Evolutionary conservation across 2,329 filamentous ascomycete species (phyloP), one percentile per base, ranked within the genome.

Genomic region (Chaetothyriales sp.): DNA sequence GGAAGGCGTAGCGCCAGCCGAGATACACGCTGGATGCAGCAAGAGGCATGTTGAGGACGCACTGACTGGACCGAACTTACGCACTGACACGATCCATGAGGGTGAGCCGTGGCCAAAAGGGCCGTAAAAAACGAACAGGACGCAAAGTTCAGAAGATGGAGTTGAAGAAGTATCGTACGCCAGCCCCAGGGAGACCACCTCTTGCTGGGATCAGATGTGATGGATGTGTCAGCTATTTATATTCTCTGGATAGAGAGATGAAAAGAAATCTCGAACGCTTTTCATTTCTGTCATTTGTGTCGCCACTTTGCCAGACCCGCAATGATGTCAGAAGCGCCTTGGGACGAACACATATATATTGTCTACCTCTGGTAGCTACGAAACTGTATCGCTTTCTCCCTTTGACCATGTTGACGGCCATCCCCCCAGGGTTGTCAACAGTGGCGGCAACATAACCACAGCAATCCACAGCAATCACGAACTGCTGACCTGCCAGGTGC

Each of bases 1-100:
- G 59, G 53, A 67, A 58, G 50, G 66, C 54, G 22, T 68, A 66
- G 61, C 68, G 62, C 53, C 63, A 53, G 56, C 64, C 62, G 56
- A 69, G 53, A 47, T 65, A 63, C 48, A 60, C 63, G 42, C 46
- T 49, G 20, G 51, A 18, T n/a, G 20, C 50, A 53, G 44, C 47
- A 43, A 19, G 20, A 39, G 49, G 19, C 56, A 58, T 58, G 25
- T 39, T 39, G 32, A 15, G 5, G 3, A n/a, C n/a, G 3, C 32
- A 39, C 32, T 2, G 8, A 15, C 10, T 15, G 10, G 15, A 25
- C 22, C 22, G 6, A 25, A 25, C 22, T 15, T 26, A 19, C n/a
- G 43, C 6, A 9, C 19, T n/a, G 43, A 45, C 18, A n/a, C 10
- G 43, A 20, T 20, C 7, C 43, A 20, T 20, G 9, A 26, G 18